Evolutionary conservation across 768 basidiomycete genomes (phyloP).

Genomic region (Amylocystis lapponica): DNA sequence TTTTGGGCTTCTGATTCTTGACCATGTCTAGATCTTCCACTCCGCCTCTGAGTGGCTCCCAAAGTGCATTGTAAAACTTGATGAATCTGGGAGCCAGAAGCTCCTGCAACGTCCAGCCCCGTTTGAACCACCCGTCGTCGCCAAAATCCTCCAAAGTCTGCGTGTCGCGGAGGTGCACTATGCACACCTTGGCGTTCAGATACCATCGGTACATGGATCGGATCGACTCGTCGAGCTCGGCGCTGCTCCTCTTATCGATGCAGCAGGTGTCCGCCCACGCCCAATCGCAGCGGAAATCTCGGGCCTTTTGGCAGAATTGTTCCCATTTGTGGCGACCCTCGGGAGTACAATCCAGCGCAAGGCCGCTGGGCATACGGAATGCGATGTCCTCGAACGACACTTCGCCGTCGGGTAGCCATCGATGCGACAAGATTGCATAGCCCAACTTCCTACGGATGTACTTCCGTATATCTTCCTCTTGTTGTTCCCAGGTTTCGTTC

Average conservation of each 20-base stretch:
- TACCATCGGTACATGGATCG: constrained; percentile 6
- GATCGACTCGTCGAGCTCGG: constrained; percentile 5
- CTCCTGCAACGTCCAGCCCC: too few relatives aligned
- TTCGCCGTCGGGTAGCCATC: too few relatives aligned
- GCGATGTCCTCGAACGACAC: too few relatives aligned
- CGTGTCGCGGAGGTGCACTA: constrained; percentile 4
- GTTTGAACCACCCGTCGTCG: neutral
- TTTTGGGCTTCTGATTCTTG: too few relatives aligned
- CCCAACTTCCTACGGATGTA: too few relatives aligned
- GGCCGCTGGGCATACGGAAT: too few relatives aligned
- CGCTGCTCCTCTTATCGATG: constrained; percentile 5
- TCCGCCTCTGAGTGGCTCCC: neutral
- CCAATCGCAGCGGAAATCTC: neutral
- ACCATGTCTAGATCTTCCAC: too few relatives aligned
- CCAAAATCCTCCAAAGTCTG: neutral
- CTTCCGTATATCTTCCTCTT: too few relatives aligned
- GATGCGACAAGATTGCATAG: too few relatives aligned
- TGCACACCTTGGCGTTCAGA: neutral
- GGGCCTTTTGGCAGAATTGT: neutral
- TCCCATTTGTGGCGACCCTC: too few relatives aligned
- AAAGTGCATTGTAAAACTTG: neutral
- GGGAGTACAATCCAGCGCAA: too few relatives aligned
- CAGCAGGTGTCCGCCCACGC: constrained; percentile 3
- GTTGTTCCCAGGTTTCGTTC: too few relatives aligned
- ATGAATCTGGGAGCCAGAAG: neutral